A percentile compares a stretch with the other conserved stretches of the same genome.
Conservation (phyloP, 2,329 filamentous ascomycete genomes). For the Epichloe sylvatica region DNA sequence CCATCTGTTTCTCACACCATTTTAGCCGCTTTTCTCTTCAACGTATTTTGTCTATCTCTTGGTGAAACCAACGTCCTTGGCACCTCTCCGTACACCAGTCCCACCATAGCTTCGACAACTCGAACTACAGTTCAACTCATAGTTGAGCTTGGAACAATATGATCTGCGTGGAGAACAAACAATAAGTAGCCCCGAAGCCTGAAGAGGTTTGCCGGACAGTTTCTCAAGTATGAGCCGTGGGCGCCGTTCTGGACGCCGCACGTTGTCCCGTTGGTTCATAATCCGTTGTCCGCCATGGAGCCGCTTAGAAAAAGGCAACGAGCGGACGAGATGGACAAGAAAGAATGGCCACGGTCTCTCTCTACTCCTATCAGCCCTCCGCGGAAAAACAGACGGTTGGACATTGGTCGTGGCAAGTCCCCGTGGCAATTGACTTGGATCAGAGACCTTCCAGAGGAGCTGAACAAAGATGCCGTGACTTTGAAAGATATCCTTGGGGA, state of each 20-base stretch:
- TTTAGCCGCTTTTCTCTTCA: no score
- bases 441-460: slow-evolving; percentile 40
- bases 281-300: slow-evolving; percentile 15
- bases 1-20: no score
- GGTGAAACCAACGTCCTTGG: background rate
- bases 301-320: slow-evolving; percentile 19
- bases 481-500: slow-evolving; percentile 58
- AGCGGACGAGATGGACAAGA: slow-evolving; percentile 2
- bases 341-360: slow-evolving; percentile 13
- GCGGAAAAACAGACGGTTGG: slow-evolving; percentile 16
- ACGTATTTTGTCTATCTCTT: background rate
- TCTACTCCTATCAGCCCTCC: slow-evolving; percentile 34
- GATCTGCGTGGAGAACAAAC: no score
- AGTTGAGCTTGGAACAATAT: no score
- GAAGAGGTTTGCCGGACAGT: no score
- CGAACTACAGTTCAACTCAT: no score
- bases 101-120: no score
- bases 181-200: no score
- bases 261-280: background rate
- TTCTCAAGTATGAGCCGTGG: background rate
- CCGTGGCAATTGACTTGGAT: slow-evolving; percentile 62
- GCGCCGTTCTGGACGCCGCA: background rate
- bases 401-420: slow-evolving; percentile 30
- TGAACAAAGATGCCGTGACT: slow-evolving; percentile 52
- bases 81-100: background rate